Evolutionary conservation across 2,329 filamentous ascomycete species (phyloP).

Genomic region (Byssochlamys sp.): DNA sequence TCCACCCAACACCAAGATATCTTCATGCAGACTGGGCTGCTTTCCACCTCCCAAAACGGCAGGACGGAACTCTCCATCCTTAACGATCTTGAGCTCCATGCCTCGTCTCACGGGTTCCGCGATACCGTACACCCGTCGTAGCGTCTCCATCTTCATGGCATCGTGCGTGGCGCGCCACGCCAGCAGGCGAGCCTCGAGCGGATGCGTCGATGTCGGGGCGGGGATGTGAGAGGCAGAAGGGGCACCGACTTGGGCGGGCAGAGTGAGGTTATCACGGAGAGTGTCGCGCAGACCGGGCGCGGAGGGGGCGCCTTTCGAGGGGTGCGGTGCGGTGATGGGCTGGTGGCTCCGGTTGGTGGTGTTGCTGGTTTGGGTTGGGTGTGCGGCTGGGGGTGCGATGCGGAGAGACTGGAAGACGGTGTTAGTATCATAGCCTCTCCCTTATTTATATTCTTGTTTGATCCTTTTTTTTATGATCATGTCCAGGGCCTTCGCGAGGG

Average conservation of each 20-base stretch:
- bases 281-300: constrained; percentile 90
- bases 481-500: neutral
- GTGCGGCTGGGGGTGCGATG: constrained; percentile 63
- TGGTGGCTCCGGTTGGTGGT: constrained; percentile 51
- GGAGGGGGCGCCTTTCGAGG: constrained; percentile 67
- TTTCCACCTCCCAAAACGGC: constrained; percentile 53
- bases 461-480: neutral
- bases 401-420: constrained; percentile 61
- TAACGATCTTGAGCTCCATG: constrained; percentile 89
- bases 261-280: constrained; percentile 71
- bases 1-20: constrained; percentile 62
- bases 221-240: constrained; percentile 30
- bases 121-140: constrained; percentile 80
- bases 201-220: constrained; percentile 62
- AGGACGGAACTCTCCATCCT: constrained; percentile 65
- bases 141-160: constrained; percentile 71
- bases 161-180: constrained; percentile 88
- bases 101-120: constrained; percentile 83
- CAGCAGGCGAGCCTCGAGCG: constrained; percentile 79
- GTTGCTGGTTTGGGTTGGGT: constrained; percentile 59
- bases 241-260: constrained; percentile 42
- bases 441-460: neutral
- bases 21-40: constrained; percentile 66
- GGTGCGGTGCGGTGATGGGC: constrained; percentile 41
- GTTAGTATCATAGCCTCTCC: neutral